Conservation (phyloP, 371 early-diverging fungal genomes). For the Mucor ambiguus region DNA sequence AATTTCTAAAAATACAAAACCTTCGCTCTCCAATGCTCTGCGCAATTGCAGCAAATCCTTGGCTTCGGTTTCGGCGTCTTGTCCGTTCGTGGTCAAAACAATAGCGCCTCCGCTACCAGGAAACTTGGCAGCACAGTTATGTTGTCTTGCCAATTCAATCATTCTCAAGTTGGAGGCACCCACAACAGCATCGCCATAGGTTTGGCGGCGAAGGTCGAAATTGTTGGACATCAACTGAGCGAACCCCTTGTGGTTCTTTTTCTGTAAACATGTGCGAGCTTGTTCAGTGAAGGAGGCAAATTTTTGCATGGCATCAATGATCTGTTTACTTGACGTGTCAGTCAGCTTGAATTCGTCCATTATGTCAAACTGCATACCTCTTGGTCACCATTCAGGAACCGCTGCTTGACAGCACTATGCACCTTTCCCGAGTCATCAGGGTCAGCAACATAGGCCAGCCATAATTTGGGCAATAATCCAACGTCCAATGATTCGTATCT, state of each 20-base stretch:
- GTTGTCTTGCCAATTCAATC: conserved; percentile 48
- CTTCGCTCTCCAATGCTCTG: conserved; percentile 47
- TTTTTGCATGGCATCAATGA: conserved; percentile 58
- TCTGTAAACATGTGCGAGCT: conserved; percentile 34
- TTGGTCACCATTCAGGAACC: conserved; percentile 58
- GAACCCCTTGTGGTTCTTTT: conserved; percentile 31
- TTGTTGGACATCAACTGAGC: conserved; percentile 53
- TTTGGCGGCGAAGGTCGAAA: conserved; percentile 49
- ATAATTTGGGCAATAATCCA: conserved; percentile 44
- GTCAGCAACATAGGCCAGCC: conserved; percentile 63
- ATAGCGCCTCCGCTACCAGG: conserved; percentile 60
- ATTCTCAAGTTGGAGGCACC: conserved; percentile 51
- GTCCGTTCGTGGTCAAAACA: conserved; percentile 50
- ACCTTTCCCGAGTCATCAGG: conserved; percentile 73
- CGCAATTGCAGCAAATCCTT: conserved; percentile 34
- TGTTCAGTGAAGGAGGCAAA: conserved; percentile 57
- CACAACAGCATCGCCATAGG: conserved; percentile 51
- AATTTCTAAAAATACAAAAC: conserved; percentile 48
- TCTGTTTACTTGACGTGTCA: conserved; percentile 26
- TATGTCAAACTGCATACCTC: conserved; percentile 35
- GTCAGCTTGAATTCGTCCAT: background rate
- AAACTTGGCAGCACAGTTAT: conserved; percentile 55
- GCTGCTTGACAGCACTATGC: conserved; percentile 60
- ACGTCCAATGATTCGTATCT: conserved; percentile 50
- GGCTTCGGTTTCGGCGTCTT: conserved; percentile 12